Evolutionary conservation across 345 rosid genomes (phyloP), one percentile per base, ranked within the genome.

Genomic region (Pistacia integerrima): DNA sequence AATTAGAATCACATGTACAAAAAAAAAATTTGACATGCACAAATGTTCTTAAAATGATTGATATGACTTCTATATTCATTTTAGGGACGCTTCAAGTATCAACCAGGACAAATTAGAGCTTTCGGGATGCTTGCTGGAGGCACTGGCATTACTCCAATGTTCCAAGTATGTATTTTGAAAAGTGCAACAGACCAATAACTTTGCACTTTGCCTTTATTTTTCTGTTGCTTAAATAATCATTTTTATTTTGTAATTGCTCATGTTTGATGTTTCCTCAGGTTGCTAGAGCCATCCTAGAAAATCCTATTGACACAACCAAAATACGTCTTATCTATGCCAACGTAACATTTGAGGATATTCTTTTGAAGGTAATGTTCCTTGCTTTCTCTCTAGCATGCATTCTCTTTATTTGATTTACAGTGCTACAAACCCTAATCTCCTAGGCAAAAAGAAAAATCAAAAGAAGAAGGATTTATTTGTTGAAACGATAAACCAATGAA

Each of bases 81-180:
- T 10, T 80, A 91, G 93, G 95, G 93, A 2, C 93, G 90, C 69
- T 88, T 91, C 82, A 89, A 79, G 85, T 91, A 91, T 80, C 86
- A 86, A 69, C 84, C 89, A 70, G 87, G 88, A 76, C 86, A 85
- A 83, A 90, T 83, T 72, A 82, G 82, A 82, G 91, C 89, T 17
- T 88, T 86, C 56, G 95, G 95, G 62, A 91, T 88, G 95, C 77
- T 91, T 64, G 93, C 93, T 64, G 93, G 95, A 63, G 95, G 91
- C 59, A 79, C 95, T 62, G 95, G 95, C 67, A 89, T 91, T 74
- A 88, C 95, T 78, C 92, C 93, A 55, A 85, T 89, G 95, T 91
- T 86, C 77, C 95, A 89, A 84, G 90, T 87, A 79, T 73, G 81
- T 12, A 25, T 30, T 61, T 72, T 59, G 51, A 46, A 65, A 41